Conservation (phyloP, 306 rosid species). For the Prosopis cineraria region DNA sequence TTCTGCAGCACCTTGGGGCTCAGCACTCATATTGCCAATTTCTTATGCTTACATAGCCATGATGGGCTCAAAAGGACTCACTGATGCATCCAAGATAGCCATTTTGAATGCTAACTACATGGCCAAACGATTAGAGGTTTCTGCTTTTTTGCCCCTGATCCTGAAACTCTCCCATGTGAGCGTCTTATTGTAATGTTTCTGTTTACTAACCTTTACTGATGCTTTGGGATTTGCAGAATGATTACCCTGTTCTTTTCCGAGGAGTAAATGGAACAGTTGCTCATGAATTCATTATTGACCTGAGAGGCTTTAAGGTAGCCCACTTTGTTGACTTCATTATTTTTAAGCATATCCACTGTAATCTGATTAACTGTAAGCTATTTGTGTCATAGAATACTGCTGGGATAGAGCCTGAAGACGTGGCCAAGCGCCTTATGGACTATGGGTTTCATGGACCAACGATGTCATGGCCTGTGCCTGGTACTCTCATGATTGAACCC, state of each 20-base stretch:
- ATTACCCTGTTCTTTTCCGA: constrained; percentile 92
- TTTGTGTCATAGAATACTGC: constrained; percentile 68
- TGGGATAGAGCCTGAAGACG: constrained; percentile 92
- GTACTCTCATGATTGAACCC: constrained; percentile 99
- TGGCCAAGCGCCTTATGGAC: constrained; percentile 98
- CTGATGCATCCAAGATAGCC: constrained; percentile 94
- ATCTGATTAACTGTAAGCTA: constrained; percentile 32
- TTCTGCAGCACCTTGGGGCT: constrained; percentile 99
- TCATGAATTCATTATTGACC: constrained; percentile 92
- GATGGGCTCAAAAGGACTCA: constrained; percentile 99
- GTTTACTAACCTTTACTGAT: constrained; percentile 29
- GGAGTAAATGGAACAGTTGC: constrained; percentile 98
- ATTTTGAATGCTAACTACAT: constrained; percentile 97
- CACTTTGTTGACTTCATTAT: constrained; percentile 16
- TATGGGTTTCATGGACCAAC: constrained; percentile 98
- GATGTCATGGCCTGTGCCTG: constrained; percentile 99
- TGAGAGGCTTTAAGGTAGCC: constrained; percentile 94
- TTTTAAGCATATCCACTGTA: constrained; percentile 22
- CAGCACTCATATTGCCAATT: constrained; percentile 98
- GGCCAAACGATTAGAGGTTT: constrained; percentile 97
- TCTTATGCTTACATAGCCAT: constrained; percentile 95
- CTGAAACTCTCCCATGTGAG: background rate
- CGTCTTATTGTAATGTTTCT: constrained; percentile 15
- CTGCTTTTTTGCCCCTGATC: background rate
- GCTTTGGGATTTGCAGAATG: constrained; percentile 49